Evolutionary conservation across 2,329 filamentous ascomycete species (phyloP).

Genomic region (Hypoxylon rubiginosum): DNA sequence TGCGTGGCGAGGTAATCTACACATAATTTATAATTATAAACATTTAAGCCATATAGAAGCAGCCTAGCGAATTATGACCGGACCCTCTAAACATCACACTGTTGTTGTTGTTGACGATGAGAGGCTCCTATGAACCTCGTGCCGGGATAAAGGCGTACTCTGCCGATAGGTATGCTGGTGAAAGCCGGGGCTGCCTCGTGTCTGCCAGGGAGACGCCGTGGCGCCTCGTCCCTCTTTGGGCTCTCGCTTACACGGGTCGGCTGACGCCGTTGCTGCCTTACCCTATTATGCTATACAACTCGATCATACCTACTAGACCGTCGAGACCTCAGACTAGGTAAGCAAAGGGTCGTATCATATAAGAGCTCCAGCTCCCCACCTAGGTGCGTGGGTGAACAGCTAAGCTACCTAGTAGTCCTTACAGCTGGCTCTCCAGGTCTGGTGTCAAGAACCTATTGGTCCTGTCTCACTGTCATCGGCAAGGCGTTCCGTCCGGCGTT

Average conservation of each 20-base stretch:
- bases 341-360: background rate
- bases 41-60: constrained; percentile 26
- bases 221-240: constrained; percentile 18
- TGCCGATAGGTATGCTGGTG: constrained; percentile 2
- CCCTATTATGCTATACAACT: constrained; percentile 3
- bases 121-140: background rate
- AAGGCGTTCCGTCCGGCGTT: background rate
- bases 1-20: constrained; percentile 33
- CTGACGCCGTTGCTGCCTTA: constrained; percentile 30
- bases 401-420: constrained; percentile 3
- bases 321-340: background rate
- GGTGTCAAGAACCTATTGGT: constrained; percentile 30
- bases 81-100: constrained; percentile 6
- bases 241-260: constrained; percentile 21
- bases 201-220: background rate
- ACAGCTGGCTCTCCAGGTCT: constrained; percentile 16
- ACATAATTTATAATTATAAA: too few species aligned
- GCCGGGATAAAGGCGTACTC: background rate
- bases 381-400: constrained; percentile 20
- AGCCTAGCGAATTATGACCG: constrained; percentile 21
- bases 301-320: background rate
- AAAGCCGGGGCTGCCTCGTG: background rate
- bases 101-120: background rate
- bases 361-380: constrained; percentile 5
- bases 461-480: constrained; percentile 9